Conservation (phyloP, 192 early-diverging fungal species). For the Diversispora eburnea region DNA sequence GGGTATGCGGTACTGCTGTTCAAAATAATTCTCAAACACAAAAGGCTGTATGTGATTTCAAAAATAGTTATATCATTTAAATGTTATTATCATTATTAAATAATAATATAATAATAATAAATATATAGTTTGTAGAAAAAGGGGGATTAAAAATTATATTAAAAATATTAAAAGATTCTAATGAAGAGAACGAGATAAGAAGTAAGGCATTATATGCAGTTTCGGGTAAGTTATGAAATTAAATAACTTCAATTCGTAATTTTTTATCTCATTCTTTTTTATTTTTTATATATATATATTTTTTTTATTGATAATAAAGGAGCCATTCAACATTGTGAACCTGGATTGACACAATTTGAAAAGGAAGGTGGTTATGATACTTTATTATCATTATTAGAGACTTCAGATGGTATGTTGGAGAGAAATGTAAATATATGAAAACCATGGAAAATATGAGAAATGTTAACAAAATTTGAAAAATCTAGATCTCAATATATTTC, state of each 20-base stretch:
- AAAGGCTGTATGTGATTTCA: constrained; percentile 50
- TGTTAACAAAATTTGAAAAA: background rate
- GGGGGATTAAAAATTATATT: constrained; percentile 50
- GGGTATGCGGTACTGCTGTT: constrained; percentile 90
- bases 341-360: constrained; percentile 58
- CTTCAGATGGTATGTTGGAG: constrained; percentile 36
- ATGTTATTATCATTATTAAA: background rate
- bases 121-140: constrained; percentile 27
- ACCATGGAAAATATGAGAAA: background rate
- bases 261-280: background rate
- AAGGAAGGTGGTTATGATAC: constrained; percentile 41
- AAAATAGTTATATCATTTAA: background rate
- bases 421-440: background rate
- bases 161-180: constrained; percentile 38
- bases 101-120: background rate
- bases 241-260: background rate
- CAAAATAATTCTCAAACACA: constrained; percentile 93
- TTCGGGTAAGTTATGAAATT: constrained; percentile 35
- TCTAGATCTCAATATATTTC: constrained; percentile 40
- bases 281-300: too few species aligned
- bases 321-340: constrained; percentile 54
- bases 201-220: constrained; percentile 72
- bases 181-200: constrained; percentile 44
- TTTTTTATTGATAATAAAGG: constrained; percentile 25
- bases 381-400: constrained; percentile 46